A percentile compares a stretch with the other conserved stretches of the same genome.
Evolutionary conservation across 192 early-diverging fungal genomes (phyloP).

Genomic region (Nowakowskiella sp.): DNA sequence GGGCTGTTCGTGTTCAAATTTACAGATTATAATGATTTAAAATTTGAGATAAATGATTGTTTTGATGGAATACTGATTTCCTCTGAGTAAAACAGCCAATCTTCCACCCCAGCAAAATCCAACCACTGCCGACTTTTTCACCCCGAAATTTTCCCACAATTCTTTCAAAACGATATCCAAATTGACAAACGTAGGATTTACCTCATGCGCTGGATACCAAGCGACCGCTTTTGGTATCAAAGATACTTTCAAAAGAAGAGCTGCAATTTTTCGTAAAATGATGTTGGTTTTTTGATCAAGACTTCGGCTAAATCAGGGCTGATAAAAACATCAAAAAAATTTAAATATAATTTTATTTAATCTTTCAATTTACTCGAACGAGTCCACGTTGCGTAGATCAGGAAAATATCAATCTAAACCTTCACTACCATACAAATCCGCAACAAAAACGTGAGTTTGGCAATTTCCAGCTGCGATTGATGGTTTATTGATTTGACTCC

Average conservation of each 20-base stretch:
- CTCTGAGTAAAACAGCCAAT: background rate
- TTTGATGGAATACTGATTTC: too few species aligned
- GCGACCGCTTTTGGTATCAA: background rate
- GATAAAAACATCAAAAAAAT: too few species aligned
- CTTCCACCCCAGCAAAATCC: constrained; percentile 1
- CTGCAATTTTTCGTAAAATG: too few species aligned
- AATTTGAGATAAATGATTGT: too few species aligned
- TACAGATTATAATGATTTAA: too few species aligned
- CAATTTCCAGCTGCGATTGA: background rate
- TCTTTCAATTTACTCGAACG: background rate
- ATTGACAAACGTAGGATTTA: background rate
- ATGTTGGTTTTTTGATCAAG: background rate
- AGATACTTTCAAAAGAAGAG: too few species aligned
- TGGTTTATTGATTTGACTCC: background rate
- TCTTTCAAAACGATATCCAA: background rate
- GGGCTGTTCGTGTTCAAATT: too few species aligned
- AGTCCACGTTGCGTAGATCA: background rate
- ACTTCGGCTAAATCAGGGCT: background rate
- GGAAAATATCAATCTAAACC: background rate
- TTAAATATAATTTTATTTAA: background rate
- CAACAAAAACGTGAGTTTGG: background rate
- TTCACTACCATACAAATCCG: background rate
- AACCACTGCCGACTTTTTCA: background rate
- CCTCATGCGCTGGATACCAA: background rate
- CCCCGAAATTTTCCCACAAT: background rate